Evolutionary conservation across 1,284 basidiomycete species (phyloP), one percentile per base, ranked within the genome.

Genomic region (Sanghuangporus sanghuang): DNA sequence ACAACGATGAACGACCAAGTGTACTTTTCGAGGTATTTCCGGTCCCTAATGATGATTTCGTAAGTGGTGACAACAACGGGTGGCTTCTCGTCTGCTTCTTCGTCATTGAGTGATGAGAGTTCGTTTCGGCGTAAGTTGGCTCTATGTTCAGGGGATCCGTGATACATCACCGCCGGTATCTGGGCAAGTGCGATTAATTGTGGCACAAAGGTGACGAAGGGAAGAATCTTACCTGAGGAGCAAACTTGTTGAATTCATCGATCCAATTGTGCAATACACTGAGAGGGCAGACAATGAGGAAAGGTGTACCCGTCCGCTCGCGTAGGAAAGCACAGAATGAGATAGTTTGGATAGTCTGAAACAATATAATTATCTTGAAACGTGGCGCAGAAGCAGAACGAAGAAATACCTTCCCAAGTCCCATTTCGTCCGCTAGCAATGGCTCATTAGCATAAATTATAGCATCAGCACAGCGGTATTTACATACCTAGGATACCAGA

Each of bases 1-100:
- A 98, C 95, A 59, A 98, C 92, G 68, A 98, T 93, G 71, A 94
- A 96, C 59, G 93, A 94, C 93, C 93, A 96, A 60, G 86, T 78
- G 71, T 90, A 89, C 58, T 82, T 81, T 4, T 82, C 77, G 39
- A 96, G 79, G 69, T 85, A 81, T 39, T 78, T 75, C 11, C 87
- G 82, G 71, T 97, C 95, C 66, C 84, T 87, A 69, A 98, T 96
- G 68, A 95, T 85, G 71, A 98, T 93, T 70, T 98, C 95, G 72
- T 95, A 98, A 6, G 94, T 96, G 14, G 96, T 98, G 32, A 97
- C 75, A 18, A 98, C 85, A 27, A 95, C 82, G 3, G 91, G 91
- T 71, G 92, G 93, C n/a, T 77, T 78, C 59, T 66, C 64, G 71
- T 74, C n/a, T 68, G 68, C 53, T 70, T 69, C 16, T 60, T 46